Evolutionary conservation across 371 early-diverging fungal genomes (phyloP), one percentile per base, ranked within the genome.

Genomic region (Mortierella sp.): DNA sequence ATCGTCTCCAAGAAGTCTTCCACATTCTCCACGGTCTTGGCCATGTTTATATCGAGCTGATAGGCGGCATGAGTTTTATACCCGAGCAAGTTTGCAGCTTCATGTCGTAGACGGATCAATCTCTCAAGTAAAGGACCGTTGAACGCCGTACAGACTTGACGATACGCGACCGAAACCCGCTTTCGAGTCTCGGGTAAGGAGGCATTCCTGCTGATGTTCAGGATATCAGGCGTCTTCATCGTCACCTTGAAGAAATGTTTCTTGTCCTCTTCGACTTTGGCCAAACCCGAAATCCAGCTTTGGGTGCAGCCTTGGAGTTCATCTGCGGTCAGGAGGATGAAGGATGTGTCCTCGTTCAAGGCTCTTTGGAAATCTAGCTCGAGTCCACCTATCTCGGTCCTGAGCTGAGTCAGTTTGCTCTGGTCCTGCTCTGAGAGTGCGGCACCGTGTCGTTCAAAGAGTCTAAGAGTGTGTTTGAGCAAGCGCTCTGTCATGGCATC

Each of bases 21-120:
- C 17, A 95, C 95, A 1, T 79, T 80, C 44, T 84, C 83, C 3
- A 91, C 89, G 3, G 76, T 79, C 80, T 95, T 93, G 53, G 96
- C 95, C 95, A 96, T 95, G 78, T 90, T 91, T 44, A 87, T 83
- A 64, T 95, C 93, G 12, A 95, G 81, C 12, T 84, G 82, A 70
- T 80, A 94, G 23, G 83, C 88, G 12, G 93, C 92, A 78, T 95
- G 94, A 32, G 82, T 86, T 56, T 80, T 72, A 81, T 91, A 95
- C 0, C 94, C 94, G 30, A 94, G 70, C 51, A 95, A 72, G 71
- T 83, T 41, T 19, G 81, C 79, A 6, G 76, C 79, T 17, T 81
- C 64, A 11, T 72, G 59, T 19, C 81, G 70, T 24, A 78, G 50
- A 23, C 60, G 56, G 30, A 78, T 72, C 57, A 75, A 5, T 34